These are phyloP conservation scores for Trifolium fragiferum DNA, from an alignment of 306 rosid genomes.

Conservation along the genomic window DNA sequence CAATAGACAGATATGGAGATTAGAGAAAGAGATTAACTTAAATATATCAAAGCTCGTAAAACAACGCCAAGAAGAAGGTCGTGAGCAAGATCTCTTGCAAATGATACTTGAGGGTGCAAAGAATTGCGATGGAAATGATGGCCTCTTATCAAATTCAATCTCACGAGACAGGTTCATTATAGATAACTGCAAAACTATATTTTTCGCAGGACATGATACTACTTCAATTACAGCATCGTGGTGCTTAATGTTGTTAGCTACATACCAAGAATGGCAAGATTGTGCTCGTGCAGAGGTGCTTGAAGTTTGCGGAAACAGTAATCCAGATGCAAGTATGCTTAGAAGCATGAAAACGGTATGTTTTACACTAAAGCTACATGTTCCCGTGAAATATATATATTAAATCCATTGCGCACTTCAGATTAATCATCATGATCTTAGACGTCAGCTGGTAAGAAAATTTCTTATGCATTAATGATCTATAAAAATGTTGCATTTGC, in stretches of 20 bases:
- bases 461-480: background rate
- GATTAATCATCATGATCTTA: background rate
- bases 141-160: conserved; percentile 13
- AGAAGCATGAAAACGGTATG: conserved; percentile 48
- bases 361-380: background rate
- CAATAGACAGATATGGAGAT: conserved; percentile 63
- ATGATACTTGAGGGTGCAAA: conserved; percentile 67
- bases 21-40: conserved; percentile 61
- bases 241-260: conserved; percentile 54
- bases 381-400: background rate
- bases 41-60: conserved; percentile 51
- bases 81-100: conserved; percentile 67
- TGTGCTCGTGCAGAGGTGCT: conserved; percentile 48
- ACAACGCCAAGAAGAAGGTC: conserved; percentile 41
- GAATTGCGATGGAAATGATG: conserved; percentile 31
- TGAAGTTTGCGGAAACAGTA: conserved; percentile 40
- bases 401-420: background rate
- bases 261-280: conserved; percentile 56
- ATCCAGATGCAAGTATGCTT: conserved; percentile 46
- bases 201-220: conserved; percentile 58
- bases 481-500: background rate
- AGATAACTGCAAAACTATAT: conserved; percentile 59
- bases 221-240: conserved; percentile 50
- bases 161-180: conserved; percentile 51
- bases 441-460: background rate